Conservation (phyloP, 164 flowering plant species). For the Tinospora cordifolia region DNA sequence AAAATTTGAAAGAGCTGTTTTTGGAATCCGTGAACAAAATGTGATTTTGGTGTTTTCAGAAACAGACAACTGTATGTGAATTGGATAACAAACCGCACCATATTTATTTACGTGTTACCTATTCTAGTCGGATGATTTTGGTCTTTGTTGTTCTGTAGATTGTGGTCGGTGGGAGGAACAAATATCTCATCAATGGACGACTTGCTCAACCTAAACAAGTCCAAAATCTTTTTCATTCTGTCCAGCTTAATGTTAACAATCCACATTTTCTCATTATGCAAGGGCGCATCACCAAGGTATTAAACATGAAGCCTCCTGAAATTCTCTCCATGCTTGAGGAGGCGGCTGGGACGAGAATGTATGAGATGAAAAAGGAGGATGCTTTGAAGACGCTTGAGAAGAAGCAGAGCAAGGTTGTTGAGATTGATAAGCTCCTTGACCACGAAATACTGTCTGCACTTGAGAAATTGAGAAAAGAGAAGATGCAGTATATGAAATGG, state of each 20-base stretch:
- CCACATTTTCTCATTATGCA: slow-evolving; percentile 99
- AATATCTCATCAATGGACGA: slow-evolving; percentile 92
- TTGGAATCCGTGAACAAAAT: no score
- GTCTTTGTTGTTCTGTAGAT: slow-evolving; percentile 46
- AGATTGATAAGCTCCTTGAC: slow-evolving; percentile 93
- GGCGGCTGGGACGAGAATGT: slow-evolving; percentile 99
- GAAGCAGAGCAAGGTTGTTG: slow-evolving; percentile 95
- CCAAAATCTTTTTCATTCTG: slow-evolving; percentile 97
- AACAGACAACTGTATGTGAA: no score
- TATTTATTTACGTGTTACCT: no score
- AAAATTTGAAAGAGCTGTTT: no score
- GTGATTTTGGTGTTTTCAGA: no score
- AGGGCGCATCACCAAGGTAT: slow-evolving; percentile 98
- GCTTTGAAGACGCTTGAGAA: slow-evolving; percentile 95
- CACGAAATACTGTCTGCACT: slow-evolving; percentile 91
- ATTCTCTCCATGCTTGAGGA: slow-evolving; percentile 97
- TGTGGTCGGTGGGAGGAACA: slow-evolving; percentile 98
- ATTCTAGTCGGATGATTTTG: neutral
- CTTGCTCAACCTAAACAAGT: slow-evolving; percentile 97
- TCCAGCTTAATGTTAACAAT: slow-evolving; percentile 95
- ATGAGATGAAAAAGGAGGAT: slow-evolving; percentile 91
- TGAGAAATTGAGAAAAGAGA: slow-evolving; percentile 86
- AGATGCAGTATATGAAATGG: slow-evolving; percentile 97
- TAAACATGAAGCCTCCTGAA: slow-evolving; percentile 99
- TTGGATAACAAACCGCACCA: no score